phyloP scores from a whole-genome alignment of 176 grass and related monocot species.

The Aegilops bicornis region DNA sequence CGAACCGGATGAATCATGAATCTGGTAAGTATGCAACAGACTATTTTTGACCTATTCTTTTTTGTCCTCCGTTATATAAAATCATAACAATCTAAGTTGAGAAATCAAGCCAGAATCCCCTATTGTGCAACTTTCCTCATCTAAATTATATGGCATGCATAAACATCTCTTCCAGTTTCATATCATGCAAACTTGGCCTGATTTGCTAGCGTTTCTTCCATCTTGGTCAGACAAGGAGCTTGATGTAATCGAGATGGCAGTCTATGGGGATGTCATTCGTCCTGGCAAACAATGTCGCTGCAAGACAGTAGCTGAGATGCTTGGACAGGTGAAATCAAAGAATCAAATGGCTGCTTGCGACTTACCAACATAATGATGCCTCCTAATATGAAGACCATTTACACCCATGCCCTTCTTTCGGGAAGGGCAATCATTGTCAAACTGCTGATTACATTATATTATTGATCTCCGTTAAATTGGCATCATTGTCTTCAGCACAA shows the following conservation, averaged over 20 bases:
- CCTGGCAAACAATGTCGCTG: slow-evolving; percentile 87
- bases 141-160: neutral
- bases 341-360: slow-evolving; percentile 72
- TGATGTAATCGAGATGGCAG: slow-evolving; percentile 94
- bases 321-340: slow-evolving; percentile 72
- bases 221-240: slow-evolving; percentile 71
- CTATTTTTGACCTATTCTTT: neutral
- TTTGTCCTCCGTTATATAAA: neutral
- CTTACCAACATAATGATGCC: slow-evolving; percentile 49
- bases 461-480: neutral
- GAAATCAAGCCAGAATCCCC: neutral
- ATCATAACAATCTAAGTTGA: neutral
- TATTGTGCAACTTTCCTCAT: neutral
- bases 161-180: neutral
- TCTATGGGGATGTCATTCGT: slow-evolving; percentile 82
- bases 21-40: neutral
- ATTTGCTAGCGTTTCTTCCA: neutral
- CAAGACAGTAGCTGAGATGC: slow-evolving; percentile 87
- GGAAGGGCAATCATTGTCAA: neutral
- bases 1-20: neutral
- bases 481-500: neutral
- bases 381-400: slow-evolving; percentile 15
- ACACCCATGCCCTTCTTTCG: neutral
- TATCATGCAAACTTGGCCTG: neutral
- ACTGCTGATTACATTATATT: neutral